Conservation (phyloP, 2,329 filamentous ascomycete species). For the Diplodia corticola region DNA sequence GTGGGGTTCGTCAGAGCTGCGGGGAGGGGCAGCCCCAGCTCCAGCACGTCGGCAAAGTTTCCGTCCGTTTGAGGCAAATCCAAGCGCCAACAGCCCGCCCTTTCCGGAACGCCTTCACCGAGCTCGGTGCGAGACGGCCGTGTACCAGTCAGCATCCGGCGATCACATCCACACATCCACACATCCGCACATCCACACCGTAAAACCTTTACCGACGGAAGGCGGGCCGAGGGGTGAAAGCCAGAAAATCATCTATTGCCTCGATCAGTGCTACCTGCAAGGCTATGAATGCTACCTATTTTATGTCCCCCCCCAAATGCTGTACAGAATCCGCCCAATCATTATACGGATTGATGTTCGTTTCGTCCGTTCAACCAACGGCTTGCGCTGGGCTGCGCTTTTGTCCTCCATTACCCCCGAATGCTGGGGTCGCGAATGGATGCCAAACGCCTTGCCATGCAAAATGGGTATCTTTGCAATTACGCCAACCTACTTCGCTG, state of each 20-base stretch:
- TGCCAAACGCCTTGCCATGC: slow-evolving; percentile 19
- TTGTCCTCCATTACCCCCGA: slow-evolving; percentile 11
- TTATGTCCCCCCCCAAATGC: neutral
- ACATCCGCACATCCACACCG: neutral
- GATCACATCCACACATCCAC: neutral
- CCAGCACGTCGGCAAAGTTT: slow-evolving; percentile 2
- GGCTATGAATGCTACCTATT: slow-evolving; percentile 17
- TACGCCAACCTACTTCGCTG: slow-evolving; percentile 9
- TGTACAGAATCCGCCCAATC: slow-evolving; percentile 9
- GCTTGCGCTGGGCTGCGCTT: slow-evolving; percentile 2
- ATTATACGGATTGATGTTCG: slow-evolving; percentile 12
- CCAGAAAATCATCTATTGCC: slow-evolving; percentile 10
- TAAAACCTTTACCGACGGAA: neutral
- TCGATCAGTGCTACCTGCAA: slow-evolving; percentile 19
- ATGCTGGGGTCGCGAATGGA: slow-evolving; percentile 12
- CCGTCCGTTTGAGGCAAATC: neutral
- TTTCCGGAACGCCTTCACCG: neutral
- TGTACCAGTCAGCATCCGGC: neutral
- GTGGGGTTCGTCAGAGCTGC: slow-evolving; percentile 1
- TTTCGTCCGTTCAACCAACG: neutral
- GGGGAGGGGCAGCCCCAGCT: neutral
- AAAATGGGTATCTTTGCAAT: slow-evolving; percentile 22
- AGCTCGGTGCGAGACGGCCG: slow-evolving; percentile 6
- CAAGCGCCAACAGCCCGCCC: neutral
- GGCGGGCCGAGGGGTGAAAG: neutral